phyloP scores from a whole-genome alignment of 768 basidiomycete species.

The Gloeopeniophorella convolvens region DNA sequence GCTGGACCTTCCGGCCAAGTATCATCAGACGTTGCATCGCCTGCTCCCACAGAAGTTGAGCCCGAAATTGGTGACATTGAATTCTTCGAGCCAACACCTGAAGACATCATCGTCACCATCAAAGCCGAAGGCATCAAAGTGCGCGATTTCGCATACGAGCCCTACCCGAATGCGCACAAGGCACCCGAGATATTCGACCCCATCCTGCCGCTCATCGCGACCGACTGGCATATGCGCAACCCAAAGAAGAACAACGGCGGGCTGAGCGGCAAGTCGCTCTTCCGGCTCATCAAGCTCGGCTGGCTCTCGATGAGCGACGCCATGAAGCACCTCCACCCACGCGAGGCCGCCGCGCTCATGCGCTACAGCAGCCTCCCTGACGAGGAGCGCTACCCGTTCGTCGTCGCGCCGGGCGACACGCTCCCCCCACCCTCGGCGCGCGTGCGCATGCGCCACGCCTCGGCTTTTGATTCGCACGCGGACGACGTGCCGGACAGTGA shows the following conservation, averaged over 20 bases:
- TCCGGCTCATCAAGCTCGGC: slow-evolving; percentile 24
- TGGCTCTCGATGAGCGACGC: slow-evolving; percentile 27
- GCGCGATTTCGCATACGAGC: slow-evolving; percentile 28
- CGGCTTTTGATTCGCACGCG: neutral
- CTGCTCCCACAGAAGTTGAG: slow-evolving; percentile 26
- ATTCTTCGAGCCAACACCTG: slow-evolving; percentile 4
- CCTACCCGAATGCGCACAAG: slow-evolving; percentile 1
- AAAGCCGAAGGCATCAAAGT: slow-evolving; percentile 27
- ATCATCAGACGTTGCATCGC: slow-evolving; percentile 19
- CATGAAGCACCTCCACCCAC: slow-evolving; percentile 17
- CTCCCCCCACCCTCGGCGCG: slow-evolving; percentile 25
- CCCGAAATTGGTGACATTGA: slow-evolving; percentile 20
- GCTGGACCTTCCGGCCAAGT: neutral
- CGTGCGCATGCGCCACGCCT: slow-evolving; percentile 16
- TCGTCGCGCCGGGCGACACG: slow-evolving; percentile 3
- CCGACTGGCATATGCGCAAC: slow-evolving; percentile 28
- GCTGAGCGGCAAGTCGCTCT: slow-evolving; percentile 22
- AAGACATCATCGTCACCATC: slow-evolving; percentile 9
- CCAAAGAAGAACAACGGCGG: slow-evolving; percentile 2
- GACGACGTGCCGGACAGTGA: slow-evolving; percentile 23
- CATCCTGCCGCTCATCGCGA: slow-evolving; percentile 20
- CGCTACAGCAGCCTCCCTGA: slow-evolving; percentile 22
- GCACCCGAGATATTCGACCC: slow-evolving; percentile 26
- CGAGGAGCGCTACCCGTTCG: slow-evolving; percentile 23
- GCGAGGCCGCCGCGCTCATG: slow-evolving; percentile 20